Conservation (phyloP, 306 rosid species). For the Medicago lupulina region DNA sequence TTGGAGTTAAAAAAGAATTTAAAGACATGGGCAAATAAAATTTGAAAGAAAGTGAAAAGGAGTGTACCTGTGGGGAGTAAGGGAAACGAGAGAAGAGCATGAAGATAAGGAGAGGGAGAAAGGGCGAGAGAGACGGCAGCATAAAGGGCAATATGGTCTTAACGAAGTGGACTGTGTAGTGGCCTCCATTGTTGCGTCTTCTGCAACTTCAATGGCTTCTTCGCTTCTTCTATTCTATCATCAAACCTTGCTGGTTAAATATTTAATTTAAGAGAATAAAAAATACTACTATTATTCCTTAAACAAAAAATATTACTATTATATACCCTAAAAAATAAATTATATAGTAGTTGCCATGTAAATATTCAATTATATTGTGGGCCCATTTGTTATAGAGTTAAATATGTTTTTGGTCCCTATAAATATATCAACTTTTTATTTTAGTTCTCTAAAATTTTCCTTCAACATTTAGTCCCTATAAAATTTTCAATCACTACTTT, state of each 20-base stretch:
- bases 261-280: background rate
- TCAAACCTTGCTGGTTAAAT: conserved; percentile 49
- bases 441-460: too few relatives aligned
- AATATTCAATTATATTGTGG: too few relatives aligned
- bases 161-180: conserved; percentile 56
- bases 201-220: conserved; percentile 48
- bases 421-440: too few relatives aligned
- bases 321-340: too few relatives aligned
- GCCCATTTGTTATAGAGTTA: too few relatives aligned
- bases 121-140: conserved; percentile 53
- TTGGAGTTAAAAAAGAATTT: conserved; percentile 7
- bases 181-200: conserved; percentile 55
- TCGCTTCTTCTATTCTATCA: conserved; percentile 47
- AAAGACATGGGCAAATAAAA: conserved; percentile 30
- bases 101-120: conserved; percentile 47
- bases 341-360: too few relatives aligned
- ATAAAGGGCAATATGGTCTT: conserved; percentile 64
- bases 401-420: too few relatives aligned
- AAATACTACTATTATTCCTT: too few relatives aligned
- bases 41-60: background rate
- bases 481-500: too few relatives aligned
- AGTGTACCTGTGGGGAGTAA: conserved; percentile 53
- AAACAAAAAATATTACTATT: too few relatives aligned
- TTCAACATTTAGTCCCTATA: too few relatives aligned
- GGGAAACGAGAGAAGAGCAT: conserved; percentile 53